A percentile compares a stretch with the other conserved stretches of the same genome.
phyloP scores from a whole-genome alignment of 2,329 filamentous ascomycete species.

The Penicillium corylophilum region DNA sequence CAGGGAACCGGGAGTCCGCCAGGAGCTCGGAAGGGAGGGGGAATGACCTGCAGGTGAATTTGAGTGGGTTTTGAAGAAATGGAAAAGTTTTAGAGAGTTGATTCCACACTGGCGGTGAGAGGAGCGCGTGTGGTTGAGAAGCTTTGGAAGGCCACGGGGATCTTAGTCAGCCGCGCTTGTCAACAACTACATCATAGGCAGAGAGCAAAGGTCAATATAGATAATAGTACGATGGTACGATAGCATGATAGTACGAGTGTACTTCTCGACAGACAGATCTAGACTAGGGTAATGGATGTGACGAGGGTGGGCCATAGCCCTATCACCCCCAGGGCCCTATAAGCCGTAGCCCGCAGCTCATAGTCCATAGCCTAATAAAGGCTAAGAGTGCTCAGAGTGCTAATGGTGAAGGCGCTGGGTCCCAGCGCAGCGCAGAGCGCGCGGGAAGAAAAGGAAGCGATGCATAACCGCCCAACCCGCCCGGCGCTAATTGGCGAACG shows the following conservation, averaged over 20 bases:
- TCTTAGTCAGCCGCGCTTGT: slow-evolving; percentile 15
- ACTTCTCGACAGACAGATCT: too few relatives aligned
- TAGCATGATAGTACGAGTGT: too few relatives aligned
- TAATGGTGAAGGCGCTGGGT: not conserved
- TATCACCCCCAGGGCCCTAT: too few relatives aligned
- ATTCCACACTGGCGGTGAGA: slow-evolving; percentile 21
- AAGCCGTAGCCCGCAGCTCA: too few relatives aligned
- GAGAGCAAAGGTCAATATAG: not conserved
- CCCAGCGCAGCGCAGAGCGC: not conserved
- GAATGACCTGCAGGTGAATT: not conserved
- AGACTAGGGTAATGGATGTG: not conserved
- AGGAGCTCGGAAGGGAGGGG: not conserved
- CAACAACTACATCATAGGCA: not conserved
- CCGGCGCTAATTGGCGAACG: slow-evolving; percentile 11
- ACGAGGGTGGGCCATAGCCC: too few relatives aligned
- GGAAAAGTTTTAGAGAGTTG: slow-evolving; percentile 11
- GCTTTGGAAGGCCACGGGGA: not conserved
- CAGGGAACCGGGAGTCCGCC: slow-evolving; percentile 1
- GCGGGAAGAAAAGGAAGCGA: slow-evolving; percentile 12
- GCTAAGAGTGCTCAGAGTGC: too few relatives aligned
- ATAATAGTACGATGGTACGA: too few relatives aligned
- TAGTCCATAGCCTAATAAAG: too few relatives aligned
- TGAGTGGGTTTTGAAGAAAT: slow-evolving; percentile 3
- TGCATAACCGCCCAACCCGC: slow-evolving; percentile 19
- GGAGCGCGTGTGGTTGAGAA: slow-evolving; percentile 11